Conservation (phyloP, 1,139 yeast species). For the Tardiomyces blankii region DNA sequence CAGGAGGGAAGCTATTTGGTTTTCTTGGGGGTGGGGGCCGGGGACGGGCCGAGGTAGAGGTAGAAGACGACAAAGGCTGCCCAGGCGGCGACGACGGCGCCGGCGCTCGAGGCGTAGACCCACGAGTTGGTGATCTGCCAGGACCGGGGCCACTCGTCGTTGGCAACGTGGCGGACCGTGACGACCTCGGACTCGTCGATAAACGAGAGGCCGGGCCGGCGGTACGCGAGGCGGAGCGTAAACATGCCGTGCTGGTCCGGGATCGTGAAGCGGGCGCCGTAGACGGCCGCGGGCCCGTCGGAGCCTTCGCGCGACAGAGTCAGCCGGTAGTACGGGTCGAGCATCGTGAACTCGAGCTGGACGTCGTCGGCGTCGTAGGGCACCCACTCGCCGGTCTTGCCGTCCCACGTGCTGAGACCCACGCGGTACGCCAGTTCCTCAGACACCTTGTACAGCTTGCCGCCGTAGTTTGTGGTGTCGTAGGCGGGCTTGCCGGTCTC, state of each 20-base stretch:
- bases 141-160: conserved; percentile 88
- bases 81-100: conserved; percentile 66
- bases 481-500: conserved; percentile 11
- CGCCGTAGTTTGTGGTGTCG: conserved; percentile 7
- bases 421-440: conserved; percentile 41
- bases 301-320: conserved; percentile 26
- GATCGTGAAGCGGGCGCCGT: conserved; percentile 48
- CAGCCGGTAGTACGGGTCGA: conserved; percentile 89
- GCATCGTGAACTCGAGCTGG: conserved; percentile 80
- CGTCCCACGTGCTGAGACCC: conserved; percentile 53
- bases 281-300: conserved; percentile 27
- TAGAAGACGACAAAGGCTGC: conserved; percentile 59
- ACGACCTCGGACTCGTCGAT: conserved; percentile 58
- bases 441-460: conserved; percentile 50
- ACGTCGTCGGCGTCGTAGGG: conserved; percentile 55
- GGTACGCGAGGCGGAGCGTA: conserved; percentile 72
- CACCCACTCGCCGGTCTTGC: conserved; percentile 46
- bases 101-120: conserved; percentile 72
- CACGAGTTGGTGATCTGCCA: conserved; percentile 92
- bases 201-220: conserved; percentile 67
- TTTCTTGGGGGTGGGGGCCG: conserved; percentile 7
- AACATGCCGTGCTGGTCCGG: conserved; percentile 98
- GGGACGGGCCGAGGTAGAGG: conserved; percentile 28
- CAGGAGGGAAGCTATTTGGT: background rate
- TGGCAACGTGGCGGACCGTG: conserved; percentile 88